phyloP scores from a whole-genome alignment of 1,284 basidiomycete genomes.

The Marasmius tenuissimus region DNA sequence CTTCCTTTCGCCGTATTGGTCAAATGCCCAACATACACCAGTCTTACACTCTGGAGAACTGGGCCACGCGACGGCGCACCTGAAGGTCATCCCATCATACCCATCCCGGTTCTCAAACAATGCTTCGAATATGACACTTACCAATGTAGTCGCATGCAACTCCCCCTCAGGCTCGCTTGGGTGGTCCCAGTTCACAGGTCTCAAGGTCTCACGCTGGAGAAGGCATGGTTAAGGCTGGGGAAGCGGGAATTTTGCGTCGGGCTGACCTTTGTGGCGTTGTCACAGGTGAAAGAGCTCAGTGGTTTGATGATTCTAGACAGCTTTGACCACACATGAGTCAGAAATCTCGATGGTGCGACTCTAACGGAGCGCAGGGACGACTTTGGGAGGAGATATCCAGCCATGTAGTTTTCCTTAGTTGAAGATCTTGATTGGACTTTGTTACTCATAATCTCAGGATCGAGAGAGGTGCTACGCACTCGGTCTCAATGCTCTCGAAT shows the following conservation, averaged over 20 bases:
- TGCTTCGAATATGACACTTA: conserved; percentile 5
- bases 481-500: no score
- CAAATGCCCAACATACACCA: conserved; percentile 10
- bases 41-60: conserved; percentile 13
- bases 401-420: background rate
- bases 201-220: background rate
- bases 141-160: conserved; percentile 3
- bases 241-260: background rate
- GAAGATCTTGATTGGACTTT: background rate
- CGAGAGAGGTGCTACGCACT: no score
- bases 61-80: conserved; percentile 6
- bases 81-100: conserved; percentile 11
- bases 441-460: no score
- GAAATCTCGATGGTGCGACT: background rate
- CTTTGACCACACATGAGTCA: background rate
- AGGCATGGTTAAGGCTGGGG: background rate
- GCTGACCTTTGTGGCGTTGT: background rate
- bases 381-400: background rate
- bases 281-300: background rate
- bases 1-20: conserved; percentile 14
- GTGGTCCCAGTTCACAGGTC: conserved; percentile 1
- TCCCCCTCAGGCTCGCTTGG: background rate
- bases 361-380: background rate
- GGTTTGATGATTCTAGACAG: background rate
- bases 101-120: conserved; percentile 6